Evolutionary conservation across 345 rosid species (phyloP).

Genomic region (Leavenworthia alabamica): DNA sequence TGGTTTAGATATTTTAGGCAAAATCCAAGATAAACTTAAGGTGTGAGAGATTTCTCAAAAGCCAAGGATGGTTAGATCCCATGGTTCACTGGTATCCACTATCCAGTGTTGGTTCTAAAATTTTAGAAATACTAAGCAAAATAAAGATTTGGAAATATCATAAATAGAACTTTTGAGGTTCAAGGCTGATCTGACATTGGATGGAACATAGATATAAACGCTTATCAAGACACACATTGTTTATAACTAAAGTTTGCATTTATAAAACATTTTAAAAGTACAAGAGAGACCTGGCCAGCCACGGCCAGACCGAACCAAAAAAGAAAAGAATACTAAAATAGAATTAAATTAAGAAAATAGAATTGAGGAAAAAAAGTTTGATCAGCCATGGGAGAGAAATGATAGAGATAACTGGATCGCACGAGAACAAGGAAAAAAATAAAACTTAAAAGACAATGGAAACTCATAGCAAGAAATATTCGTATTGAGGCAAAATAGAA

Average conservation of each 20-base stretch:
- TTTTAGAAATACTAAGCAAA: too few species aligned
- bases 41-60: neutral
- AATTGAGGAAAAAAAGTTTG: slow-evolving; percentile 9
- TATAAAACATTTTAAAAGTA: neutral
- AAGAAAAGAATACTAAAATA: neutral
- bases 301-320: slow-evolving; percentile 18
- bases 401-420: slow-evolving; percentile 30
- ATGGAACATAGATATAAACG: slow-evolving; percentile 38
- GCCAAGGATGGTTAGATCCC: too few species aligned
- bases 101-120: too few species aligned
- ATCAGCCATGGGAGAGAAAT: slow-evolving; percentile 28
- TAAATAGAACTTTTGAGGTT: slow-evolving; percentile 99
- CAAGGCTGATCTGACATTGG: slow-evolving; percentile 67
- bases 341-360: slow-evolving; percentile 5
- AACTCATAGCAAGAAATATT: too few species aligned
- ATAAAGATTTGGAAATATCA: too few species aligned
- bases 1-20: neutral
- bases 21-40: neutral
- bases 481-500: too few species aligned
- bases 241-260: neutral
- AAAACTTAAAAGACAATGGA: neutral
- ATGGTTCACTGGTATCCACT: too few species aligned
- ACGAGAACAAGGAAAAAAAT: slow-evolving; percentile 15
- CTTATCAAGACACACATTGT: slow-evolving; percentile 9
- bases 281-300: slow-evolving; percentile 22